phyloP scores from a whole-genome alignment of 2,329 filamentous ascomycete genomes.

The Phaeosphaeria sp. region DNA sequence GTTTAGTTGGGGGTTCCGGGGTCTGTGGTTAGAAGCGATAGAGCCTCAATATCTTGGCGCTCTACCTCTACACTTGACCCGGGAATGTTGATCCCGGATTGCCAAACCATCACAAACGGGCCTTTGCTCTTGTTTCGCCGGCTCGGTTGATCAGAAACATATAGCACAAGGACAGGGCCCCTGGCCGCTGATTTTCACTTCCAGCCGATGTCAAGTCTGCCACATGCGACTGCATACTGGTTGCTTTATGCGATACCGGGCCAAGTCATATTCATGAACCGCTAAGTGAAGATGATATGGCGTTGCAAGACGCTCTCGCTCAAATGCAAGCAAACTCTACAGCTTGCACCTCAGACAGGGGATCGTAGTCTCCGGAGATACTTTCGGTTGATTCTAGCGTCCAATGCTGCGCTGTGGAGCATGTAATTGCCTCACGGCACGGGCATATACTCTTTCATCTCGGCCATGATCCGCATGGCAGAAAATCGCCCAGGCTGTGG shows the following conservation, averaged over 20 bases:
- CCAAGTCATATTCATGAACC: neutral
- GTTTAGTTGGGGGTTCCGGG: neutral
- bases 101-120: neutral
- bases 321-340: neutral
- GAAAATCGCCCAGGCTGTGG: neutral
- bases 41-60: neutral
- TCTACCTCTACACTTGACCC: neutral
- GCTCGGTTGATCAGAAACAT: neutral
- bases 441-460: neutral
- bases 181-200: neutral
- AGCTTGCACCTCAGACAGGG: neutral
- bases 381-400: neutral
- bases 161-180: neutral
- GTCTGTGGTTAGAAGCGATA: neutral
- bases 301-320: neutral
- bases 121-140: neutral
- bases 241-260: neutral
- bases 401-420: neutral
- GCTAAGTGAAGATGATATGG: neutral
- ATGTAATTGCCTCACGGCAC: neutral
- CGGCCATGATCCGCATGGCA: neutral
- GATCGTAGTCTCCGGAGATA: neutral
- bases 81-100: neutral
- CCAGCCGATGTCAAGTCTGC: neutral
- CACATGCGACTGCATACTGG: neutral